phyloP scores from a whole-genome alignment of 139 green algal species.

The Chloropicon primus region DNA sequence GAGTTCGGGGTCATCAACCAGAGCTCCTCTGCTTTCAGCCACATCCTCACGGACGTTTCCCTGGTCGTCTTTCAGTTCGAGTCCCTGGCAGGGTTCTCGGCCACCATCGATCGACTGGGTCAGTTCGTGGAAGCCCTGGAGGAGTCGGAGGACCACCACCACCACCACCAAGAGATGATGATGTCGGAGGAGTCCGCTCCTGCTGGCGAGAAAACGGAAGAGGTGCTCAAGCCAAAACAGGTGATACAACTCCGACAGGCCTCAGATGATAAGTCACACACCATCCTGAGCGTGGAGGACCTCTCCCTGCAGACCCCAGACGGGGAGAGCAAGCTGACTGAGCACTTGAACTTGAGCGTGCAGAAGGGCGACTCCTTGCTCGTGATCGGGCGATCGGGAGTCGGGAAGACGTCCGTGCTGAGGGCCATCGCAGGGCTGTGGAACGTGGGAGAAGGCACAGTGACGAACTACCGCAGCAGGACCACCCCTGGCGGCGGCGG shows the following conservation, averaged over 20 bases:
- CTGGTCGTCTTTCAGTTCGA: slow-evolving; percentile 95
- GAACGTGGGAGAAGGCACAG: slow-evolving; percentile 42
- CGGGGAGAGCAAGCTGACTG: not conserved
- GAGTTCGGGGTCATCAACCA: slow-evolving; percentile 98
- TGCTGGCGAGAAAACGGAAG: slow-evolving; percentile 10
- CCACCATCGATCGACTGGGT: slow-evolving; percentile 79
- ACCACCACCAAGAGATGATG: not conserved
- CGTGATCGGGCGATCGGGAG: slow-evolving; percentile 76
- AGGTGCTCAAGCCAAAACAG: slow-evolving; percentile 2
- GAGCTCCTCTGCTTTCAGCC: slow-evolving; percentile 83
- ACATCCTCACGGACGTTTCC: slow-evolving; percentile 87
- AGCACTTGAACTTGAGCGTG: slow-evolving; percentile 26
- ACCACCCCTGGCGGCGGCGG: slow-evolving; percentile 11
- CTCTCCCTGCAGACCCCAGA: slow-evolving; percentile 61
- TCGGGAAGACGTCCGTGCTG: slow-evolving; percentile 84
- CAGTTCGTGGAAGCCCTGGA: slow-evolving; percentile 63
- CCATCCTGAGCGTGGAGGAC: slow-evolving; percentile 37
- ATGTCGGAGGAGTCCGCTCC: not conserved
- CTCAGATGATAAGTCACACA: not conserved
- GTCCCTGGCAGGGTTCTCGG: slow-evolving; percentile 70
- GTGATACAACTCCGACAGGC: not conserved
- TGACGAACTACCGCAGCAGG: slow-evolving; percentile 27
- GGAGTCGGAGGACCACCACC: not conserved
- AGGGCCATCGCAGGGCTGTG: slow-evolving; percentile 85
- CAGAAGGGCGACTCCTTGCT: slow-evolving; percentile 44